Evolutionary conservation across 495 filamentous ascomycete genomes (phyloP).

Genomic region (Durotheca rogersii): DNA sequence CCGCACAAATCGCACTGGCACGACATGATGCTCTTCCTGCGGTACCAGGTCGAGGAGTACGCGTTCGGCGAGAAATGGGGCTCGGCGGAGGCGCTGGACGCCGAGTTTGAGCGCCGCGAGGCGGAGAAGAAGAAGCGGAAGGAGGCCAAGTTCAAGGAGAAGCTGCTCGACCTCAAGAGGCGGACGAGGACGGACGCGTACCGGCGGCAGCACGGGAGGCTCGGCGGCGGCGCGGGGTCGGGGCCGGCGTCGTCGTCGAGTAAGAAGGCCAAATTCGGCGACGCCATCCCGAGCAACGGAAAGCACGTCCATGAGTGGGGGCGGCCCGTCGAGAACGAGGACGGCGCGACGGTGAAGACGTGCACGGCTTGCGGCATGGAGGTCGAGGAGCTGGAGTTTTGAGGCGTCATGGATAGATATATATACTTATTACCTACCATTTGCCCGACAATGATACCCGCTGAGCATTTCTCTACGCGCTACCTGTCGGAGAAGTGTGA

Average conservation of each 20-base stretch:
- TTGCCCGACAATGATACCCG: too few relatives aligned
- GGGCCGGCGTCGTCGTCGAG: conserved; percentile 19
- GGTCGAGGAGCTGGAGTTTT: conserved; percentile 93
- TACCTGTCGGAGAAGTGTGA: too few relatives aligned
- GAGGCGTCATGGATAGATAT: too few relatives aligned
- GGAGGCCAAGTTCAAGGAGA: conserved; percentile 86
- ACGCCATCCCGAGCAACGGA: conserved; percentile 61
- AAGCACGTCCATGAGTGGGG: conserved; percentile 97
- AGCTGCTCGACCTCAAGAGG: conserved; percentile 87
- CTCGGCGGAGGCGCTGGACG: conserved; percentile 77
- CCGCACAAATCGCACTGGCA: conserved; percentile 96
- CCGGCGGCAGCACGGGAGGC: conserved; percentile 57
- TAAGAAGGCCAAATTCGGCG: conserved; percentile 67
- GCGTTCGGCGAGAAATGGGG: conserved; percentile 83
- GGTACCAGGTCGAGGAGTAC: conserved; percentile 92
- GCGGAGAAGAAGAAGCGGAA: conserved; percentile 81
- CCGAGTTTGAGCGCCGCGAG: conserved; percentile 81
- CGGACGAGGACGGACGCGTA: conserved; percentile 90
- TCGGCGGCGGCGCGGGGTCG: conserved; percentile 45
- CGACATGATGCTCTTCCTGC: conserved; percentile 95
- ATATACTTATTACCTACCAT: too few relatives aligned
- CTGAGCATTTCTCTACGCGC: too few relatives aligned
- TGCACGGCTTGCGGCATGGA: conserved; percentile 94
- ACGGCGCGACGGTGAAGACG: conserved; percentile 78
- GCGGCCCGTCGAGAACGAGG: conserved; percentile 69